Evolutionary conservation across 139 green algal genomes (phyloP), one percentile per base, ranked within the genome.

Genomic region (Chlorella sp.): DNA sequence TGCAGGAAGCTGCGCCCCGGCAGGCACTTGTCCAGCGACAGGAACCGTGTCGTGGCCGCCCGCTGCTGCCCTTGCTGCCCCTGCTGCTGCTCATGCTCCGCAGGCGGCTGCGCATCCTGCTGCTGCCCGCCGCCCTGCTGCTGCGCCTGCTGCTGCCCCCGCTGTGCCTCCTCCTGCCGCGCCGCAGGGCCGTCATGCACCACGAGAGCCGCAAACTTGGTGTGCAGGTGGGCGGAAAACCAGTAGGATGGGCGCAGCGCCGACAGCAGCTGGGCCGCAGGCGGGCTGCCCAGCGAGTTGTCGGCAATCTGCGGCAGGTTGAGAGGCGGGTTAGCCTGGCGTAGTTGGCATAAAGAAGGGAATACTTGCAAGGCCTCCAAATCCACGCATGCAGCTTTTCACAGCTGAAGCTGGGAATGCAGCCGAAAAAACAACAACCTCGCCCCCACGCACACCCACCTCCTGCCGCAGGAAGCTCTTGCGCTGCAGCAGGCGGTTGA

Each of bases 11-110:
- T 88, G 34, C 96, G 75, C 6, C 91, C 86, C 2, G 97, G 97
- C 28, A 99, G 90, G 91, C 95, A 98, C 92, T 99, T 99, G 92
- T 99, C 97, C 44, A 99, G 89, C 0, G 97, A 94, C 60, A 99
- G 89, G 86, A 99, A 99, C 1, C 90, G 85, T 1, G 95, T 98
- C 34, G 28, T 41, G 19, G 56, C 28, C 44, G 48, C 56, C 69
- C 73, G 67, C 38, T 58, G 40, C 75, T 81, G 48, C 48, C 70
- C n/a, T 77, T 4, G 36, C 40, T 78, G 28, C 38, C n/a, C 24
- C 82, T 54, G 5, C 67, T 70, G 51, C 70, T 38, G 24, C 40
- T 40, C 40, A 11, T n/a, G 34, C 1, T n/a, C 32, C 69, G 34
- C 40, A 34, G 65, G 43, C 62, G 73, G 78, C 73, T 79, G 26